Conservation (phyloP, 164 flowering plant species). For the Litsea cubeba region DNA sequence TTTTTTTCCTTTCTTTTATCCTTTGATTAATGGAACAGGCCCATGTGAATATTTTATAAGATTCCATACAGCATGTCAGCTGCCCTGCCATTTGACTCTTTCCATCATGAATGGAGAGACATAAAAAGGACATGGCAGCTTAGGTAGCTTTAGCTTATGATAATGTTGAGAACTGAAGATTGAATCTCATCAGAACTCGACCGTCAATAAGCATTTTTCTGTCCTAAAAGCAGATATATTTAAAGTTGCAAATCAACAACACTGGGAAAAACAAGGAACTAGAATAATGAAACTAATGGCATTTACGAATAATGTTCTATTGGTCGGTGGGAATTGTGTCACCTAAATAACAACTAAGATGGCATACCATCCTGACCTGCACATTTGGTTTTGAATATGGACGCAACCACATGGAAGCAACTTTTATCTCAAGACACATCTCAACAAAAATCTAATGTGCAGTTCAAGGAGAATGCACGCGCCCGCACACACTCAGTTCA, state of each 20-base stretch:
- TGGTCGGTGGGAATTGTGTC: neutral
- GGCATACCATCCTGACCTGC: neutral
- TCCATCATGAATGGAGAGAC: neutral
- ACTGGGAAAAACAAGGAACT: too few species aligned
- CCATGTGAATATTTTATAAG: neutral
- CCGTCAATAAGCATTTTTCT: constrained; percentile 14
- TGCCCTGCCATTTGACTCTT: neutral
- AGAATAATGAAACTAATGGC: too few species aligned
- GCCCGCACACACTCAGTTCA: neutral
- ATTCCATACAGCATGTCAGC: neutral
- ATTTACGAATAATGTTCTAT: neutral
- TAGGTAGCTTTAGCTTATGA: neutral
- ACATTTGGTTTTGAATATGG: neutral
- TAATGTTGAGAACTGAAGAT: constrained; percentile 4
- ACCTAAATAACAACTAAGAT: too few species aligned
- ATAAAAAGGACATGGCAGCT: neutral
- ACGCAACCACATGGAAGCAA: too few species aligned
- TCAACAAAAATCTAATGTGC: neutral
- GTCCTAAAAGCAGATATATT: neutral
- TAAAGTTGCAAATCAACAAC: too few species aligned
- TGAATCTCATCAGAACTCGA: constrained; percentile 2
- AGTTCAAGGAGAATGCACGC: neutral
- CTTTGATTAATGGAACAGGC: too few species aligned
- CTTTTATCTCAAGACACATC: neutral
- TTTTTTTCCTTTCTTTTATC: too few species aligned